These are phyloP conservation scores for Panicum hallii DNA, from an alignment of 202 grass and related monocot genomes.

Conservation along the genomic window DNA sequence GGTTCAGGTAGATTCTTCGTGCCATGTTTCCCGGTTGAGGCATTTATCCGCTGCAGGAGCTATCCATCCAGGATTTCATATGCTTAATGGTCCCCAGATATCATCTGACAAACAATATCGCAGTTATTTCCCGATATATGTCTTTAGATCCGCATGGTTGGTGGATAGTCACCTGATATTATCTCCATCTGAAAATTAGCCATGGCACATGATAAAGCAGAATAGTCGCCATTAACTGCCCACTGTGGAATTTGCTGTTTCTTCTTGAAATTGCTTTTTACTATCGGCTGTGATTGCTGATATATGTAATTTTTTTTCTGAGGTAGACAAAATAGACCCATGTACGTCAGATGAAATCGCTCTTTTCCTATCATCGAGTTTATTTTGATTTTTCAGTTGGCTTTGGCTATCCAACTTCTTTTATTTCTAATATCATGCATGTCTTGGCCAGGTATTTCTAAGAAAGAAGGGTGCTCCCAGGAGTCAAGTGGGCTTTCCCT, in stretches of 20 bases:
- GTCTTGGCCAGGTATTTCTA: conserved; percentile 56
- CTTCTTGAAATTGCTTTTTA: background rate
- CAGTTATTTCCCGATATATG: background rate
- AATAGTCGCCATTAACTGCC: background rate
- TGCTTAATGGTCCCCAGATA: background rate
- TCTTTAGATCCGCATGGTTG: background rate
- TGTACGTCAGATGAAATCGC: background rate
- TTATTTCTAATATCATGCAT: conserved; percentile 44
- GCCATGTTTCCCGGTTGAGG: background rate
- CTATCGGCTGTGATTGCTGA: background rate
- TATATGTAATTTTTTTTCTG: background rate
- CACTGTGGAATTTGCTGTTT: background rate
- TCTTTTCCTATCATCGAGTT: background rate
- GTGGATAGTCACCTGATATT: background rate
- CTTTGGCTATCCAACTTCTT: background rate
- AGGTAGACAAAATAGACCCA: background rate
- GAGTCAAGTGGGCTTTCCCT: conserved; percentile 72
- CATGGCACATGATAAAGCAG: background rate
- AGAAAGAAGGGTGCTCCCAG: conserved; percentile 61
- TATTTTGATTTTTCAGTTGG: conserved; percentile 4
- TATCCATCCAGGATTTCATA: background rate
- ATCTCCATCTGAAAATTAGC: background rate
- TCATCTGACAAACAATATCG: background rate
- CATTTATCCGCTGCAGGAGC: background rate
- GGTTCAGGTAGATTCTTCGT: background rate